Evolutionary conservation across 2,329 filamentous ascomycete genomes (phyloP), one percentile per base, ranked within the genome.

Genomic region (Cryoendolithus antarcticus): DNA sequence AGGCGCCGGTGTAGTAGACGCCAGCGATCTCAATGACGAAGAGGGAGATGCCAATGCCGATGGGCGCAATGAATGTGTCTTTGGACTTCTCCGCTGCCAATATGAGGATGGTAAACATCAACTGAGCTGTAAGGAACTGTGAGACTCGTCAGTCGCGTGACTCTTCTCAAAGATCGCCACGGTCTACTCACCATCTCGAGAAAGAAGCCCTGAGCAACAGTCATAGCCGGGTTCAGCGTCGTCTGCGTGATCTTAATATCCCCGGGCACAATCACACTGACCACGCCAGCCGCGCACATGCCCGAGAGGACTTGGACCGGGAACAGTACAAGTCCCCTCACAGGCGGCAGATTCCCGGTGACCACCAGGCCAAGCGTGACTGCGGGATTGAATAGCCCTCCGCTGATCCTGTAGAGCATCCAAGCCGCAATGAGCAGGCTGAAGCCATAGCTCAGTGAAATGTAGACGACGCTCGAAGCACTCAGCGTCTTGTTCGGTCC

Each of bases 181-280:
- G 13, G 30, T 49, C 43, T 10, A 15, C 38, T 4, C 31, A 34
- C 32, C 55, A 58, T 57, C 43, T 60, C 57, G 13, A 59, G 40
- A 42, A 59, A 57, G 6, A 55, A 39, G 6, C 56, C 57, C 33
- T 55, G 53, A 2, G 45, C 52, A 3, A 50, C 28, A 12, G 40
- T 49, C 38, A 53, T 50, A 7, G 50, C 51, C 8, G 46, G 43
- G 1, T 45, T 49, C 4, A 60, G 45, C 1, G 48, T 50, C 3
- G 56, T 59, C 39, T 51, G 49, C 9, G 47, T 47, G 6, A 39
- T 45, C 34, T 56, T 33, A 48, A 78, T 54, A 2, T 64, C 41
- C 6, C 52, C 53, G 8, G 56, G 54, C 6, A 59, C 43, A 33
- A 60, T 51, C 21, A 35, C 44, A 13, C 41, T 42, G 12, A 50